phyloP scores from a whole-genome alignment of 1,284 basidiomycete genomes.

The Moesziomyces sp. region DNA sequence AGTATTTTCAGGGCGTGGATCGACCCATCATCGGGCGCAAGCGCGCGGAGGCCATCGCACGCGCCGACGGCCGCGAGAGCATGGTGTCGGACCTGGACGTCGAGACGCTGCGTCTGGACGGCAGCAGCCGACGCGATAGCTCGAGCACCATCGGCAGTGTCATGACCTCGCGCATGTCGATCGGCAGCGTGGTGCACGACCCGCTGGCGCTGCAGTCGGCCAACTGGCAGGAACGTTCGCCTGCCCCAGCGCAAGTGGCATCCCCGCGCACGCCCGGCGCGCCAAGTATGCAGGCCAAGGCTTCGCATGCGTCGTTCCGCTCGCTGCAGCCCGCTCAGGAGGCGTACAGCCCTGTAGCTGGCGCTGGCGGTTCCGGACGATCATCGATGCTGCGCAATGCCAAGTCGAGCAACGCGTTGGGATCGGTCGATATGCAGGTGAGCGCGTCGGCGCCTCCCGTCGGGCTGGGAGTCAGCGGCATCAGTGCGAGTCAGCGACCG shows the following conservation, averaged over 20 bases:
- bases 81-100: conserved; percentile 64
- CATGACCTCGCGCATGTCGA: conserved; percentile 42
- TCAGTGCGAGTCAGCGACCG: conserved; percentile 3
- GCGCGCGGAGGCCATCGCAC: conserved; percentile 53
- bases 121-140: conserved; percentile 55
- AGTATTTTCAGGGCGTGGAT: conserved; percentile 38
- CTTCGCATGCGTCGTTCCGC: conserved; percentile 25
- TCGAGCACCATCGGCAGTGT: conserved; percentile 52
- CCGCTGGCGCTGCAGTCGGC: conserved; percentile 13
- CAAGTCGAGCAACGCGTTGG: conserved; percentile 27
- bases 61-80: conserved; percentile 54
- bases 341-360: neutral
- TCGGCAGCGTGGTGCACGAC: conserved; percentile 42
- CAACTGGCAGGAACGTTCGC: conserved; percentile 9
- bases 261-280: neutral
- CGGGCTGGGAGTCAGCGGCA: conserved; percentile 3
- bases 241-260: neutral
- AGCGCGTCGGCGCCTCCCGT: conserved; percentile 13
- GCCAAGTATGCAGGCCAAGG: conserved; percentile 8
- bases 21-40: conserved; percentile 47
- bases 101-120: conserved; percentile 60
- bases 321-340: conserved; percentile 29
- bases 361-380: neutral
- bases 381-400: conserved; percentile 28
- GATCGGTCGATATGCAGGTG: conserved; percentile 26